Evolutionary conservation across 371 early-diverging fungal genomes (phyloP).

Genomic region (Entomophthora muscae): DNA sequence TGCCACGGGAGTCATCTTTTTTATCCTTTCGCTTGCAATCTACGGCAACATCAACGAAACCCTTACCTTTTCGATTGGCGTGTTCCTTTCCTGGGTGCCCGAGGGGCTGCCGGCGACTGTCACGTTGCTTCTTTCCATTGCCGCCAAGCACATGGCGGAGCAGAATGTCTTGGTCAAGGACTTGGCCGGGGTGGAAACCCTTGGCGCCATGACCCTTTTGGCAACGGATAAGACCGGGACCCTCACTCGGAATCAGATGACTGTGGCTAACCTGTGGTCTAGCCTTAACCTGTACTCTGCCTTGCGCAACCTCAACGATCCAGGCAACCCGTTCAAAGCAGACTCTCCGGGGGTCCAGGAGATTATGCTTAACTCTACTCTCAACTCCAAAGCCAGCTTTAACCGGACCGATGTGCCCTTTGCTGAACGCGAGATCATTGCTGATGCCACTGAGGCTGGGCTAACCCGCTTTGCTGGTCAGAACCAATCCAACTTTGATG

Average conservation of each 20-base stretch:
- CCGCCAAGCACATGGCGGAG: slow-evolving; percentile 83
- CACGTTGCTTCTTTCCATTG: slow-evolving; percentile 74
- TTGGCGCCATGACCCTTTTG: slow-evolving; percentile 84
- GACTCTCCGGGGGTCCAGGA: slow-evolving; percentile 44
- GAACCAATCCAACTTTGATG: slow-evolving; percentile 45
- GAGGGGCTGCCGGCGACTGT: slow-evolving; percentile 81
- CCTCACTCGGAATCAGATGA: slow-evolving; percentile 89
- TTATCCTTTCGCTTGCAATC: slow-evolving; percentile 43
- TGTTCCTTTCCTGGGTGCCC: slow-evolving; percentile 77
- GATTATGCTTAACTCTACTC: slow-evolving; percentile 41
- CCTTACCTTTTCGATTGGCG: slow-evolving; percentile 82
- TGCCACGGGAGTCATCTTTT: slow-evolving; percentile 58
- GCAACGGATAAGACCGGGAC: slow-evolving; percentile 96
- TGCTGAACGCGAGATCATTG: slow-evolving; percentile 49
- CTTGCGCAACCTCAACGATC: slow-evolving; percentile 24
- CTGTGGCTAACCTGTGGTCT: slow-evolving; percentile 76
- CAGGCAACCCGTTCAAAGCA: slow-evolving; percentile 19
- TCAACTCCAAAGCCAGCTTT: slow-evolving; percentile 73
- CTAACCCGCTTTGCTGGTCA: slow-evolving; percentile 58
- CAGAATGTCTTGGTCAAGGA: slow-evolving; percentile 87
- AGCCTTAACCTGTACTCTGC: slow-evolving; percentile 38
- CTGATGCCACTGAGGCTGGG: slow-evolving; percentile 89
- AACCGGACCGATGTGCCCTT: slow-evolving; percentile 73
- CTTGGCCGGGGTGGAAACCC: slow-evolving; percentile 87
- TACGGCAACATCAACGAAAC: slow-evolving; percentile 49